Base-by-base conservation (phyloP, 495 filamentous ascomycete species). In the Usnea hakonensis region DNA sequence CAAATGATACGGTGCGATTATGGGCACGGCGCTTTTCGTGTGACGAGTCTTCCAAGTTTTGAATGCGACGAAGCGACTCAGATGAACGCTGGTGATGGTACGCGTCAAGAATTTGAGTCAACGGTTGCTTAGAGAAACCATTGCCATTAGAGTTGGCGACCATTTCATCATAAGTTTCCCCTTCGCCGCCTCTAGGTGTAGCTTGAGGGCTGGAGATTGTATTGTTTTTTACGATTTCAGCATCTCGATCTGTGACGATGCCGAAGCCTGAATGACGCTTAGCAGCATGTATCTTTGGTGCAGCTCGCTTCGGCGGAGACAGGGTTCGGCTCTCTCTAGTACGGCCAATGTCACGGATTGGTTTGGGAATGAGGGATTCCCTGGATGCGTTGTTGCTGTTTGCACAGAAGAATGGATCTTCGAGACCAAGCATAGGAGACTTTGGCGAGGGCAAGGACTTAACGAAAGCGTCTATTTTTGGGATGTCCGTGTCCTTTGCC, bases 301-400 rank as follows among this genome's bases (percentile, higher is more conserved):
- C 23, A 32, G 32, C 58, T 37, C 23, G 35, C 32, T 58, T 57
- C 48, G 52, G 61, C 1, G 65, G 54, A 61, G 65, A 64, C 1
- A 62, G 57, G 19, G 64, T 62, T 21, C 64, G 56, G 62, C 57
- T 61, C 26, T 54, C 44, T 35, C 65, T 52, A 48, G n/a, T 26
- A 35, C 65, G 65, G 17, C 65, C 65, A 19, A 64, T 14, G n/a
- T 55, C 57, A 28, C 28, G 56, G 14, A 61, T 53, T 16, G 65
- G 65, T 35, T 64, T 67, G 19, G 65, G 65, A 19, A 67, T 67
- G 30, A 64, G 57, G 5, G 57, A 50, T 14, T 64, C 65, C 26
- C 36, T 62, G 6, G 54, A 44, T 10, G 37, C 41, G 30, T 41
- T 63, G 32, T 44, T 44, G 43, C 38, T 64, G 11, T 43, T 14